Base-by-base conservation (phyloP, 495 filamentous ascomycete species). In the Aspergillus baeticus region DNA sequence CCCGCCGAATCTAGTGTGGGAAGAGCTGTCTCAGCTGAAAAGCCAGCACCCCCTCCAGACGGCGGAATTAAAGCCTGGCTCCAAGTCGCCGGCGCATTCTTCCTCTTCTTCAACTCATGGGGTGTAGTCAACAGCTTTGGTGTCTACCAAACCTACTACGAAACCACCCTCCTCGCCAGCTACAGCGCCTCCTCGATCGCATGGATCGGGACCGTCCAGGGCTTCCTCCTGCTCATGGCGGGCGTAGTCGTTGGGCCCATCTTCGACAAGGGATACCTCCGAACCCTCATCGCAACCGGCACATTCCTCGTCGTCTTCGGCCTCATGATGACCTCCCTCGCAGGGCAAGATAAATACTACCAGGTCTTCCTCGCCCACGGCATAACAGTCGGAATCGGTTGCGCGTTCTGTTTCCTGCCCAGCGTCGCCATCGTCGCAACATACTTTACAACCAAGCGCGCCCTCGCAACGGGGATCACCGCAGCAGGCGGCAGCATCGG, bases 141-240 rank as follows among this genome's bases (percentile, higher is more conserved):
- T 10, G 60, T 69, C 52, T 72, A 63, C 54, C 62, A 70, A 54
- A 58, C 60, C 48, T 69, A 71, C 48, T 73, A 73, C 47, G 46
- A 56, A 39, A 55, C 44, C 48, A 50, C 52, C 13, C 53, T 63
- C 11, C 54, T 73, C 14, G 35, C 38, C 0, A 23, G 48, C 2
- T n/a, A 67, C 18, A 59, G 59, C 33, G 50, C 61, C 7, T 68
- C 67, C 13, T 64, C 65, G 5, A 79, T 79, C 47, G 68, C 76
- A 35, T 77, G 74, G 74, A 79, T 79, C 43, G 76, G 74, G 1
- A 78, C 75, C 1, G 46, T 77, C 0, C 65, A 73, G 41, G 54
- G 59, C 31, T 72, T 72, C 54, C 60, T 70, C 51, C 63, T 71
- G 29, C 69, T 72, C 44, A 55, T 57, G n/a, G 57, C 55, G 7